Evolutionary conservation across 1,284 basidiomycete species (phyloP), one percentile per base, ranked within the genome.

Genomic region (Puccinia hordei): DNA sequence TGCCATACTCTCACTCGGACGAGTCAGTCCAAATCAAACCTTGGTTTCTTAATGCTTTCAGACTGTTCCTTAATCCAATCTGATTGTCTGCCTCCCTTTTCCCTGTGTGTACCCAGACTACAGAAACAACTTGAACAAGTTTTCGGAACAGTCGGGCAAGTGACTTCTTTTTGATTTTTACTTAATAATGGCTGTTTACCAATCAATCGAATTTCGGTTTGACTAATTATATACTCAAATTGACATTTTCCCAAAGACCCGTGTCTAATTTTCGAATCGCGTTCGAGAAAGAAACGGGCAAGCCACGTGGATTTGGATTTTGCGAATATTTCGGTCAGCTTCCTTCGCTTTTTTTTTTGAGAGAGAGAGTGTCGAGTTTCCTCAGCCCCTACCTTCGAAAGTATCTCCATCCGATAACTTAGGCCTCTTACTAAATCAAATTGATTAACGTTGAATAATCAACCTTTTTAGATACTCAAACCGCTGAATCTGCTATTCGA

Each of bases 391-490:
- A 17, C 35, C 33, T 86, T 92, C 95, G 85, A 94, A 96, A 86
- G 98, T 95, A 12, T 92, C 92, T 1, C 86, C 88, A 22, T 93
- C 92, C 51, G 93, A 93, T 61, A 91, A 94, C 53, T 90, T 93
- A 82, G 95, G 94, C 85, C 88, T 95, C 71, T 92, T 94, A 85
- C 92, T 92, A 77, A 86, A 87, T 74, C 90, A 90, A 65, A 92
- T 94, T 44, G 92, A 91, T 76, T 93, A 92, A 2, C 89, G 3
- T 35, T 35, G 57, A 19, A 53, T 12, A 53, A 53, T 53, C 22
- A 15, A 53, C 13, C 35, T 71, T 33, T 30, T 33, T 86, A 95
- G 96, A 99, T 86, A 92, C 95, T 85, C 94, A 97, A 86, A 98
- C 95, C 10, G 92, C 92, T 0, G 86, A 89, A 19, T 93, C 92